phyloP scores from a whole-genome alignment of 176 grass and related monocot genomes.

The Oropetium thomaeum region DNA sequence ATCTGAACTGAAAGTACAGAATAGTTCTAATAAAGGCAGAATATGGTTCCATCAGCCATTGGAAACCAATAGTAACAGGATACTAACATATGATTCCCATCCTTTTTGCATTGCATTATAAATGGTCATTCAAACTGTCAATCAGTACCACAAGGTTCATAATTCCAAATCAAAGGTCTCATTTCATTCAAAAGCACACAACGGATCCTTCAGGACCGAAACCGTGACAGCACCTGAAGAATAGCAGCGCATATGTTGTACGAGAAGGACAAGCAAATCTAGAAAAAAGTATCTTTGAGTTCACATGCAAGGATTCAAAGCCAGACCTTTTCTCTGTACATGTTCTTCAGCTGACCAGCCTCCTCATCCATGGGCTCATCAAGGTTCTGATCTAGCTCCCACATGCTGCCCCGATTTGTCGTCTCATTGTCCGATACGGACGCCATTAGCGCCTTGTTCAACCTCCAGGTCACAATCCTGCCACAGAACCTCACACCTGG shows the following conservation, averaged over 20 bases:
- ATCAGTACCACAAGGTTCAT: background rate
- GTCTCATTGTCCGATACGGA: constrained; percentile 40
- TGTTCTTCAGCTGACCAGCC: constrained; percentile 48
- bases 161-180: constrained; percentile 5
- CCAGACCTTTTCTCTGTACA: constrained; percentile 87
- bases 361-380: constrained; percentile 94
- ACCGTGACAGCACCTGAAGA: background rate
- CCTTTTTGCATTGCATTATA: background rate
- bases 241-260: background rate
- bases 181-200: constrained; percentile 18
- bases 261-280: background rate
- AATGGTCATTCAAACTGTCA: constrained; percentile 1
- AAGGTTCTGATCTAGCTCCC: constrained; percentile 71
- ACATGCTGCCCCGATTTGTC: constrained; percentile 61
- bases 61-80: constrained; percentile 11
- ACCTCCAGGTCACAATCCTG: constrained; percentile 4
- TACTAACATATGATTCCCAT: background rate
- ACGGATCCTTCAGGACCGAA: background rate
- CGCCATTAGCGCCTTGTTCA: constrained; percentile 50
- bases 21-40: constrained; percentile 1
- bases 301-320: constrained; percentile 11
- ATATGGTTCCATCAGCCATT: background rate
- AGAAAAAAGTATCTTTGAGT: background rate
- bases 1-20: background rate
- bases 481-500: constrained; percentile 14